Evolutionary conservation across 2,329 filamentous ascomycete species (phyloP), one percentile per base, ranked within the genome.

Genomic region (Pseudopyricularia javanii): DNA sequence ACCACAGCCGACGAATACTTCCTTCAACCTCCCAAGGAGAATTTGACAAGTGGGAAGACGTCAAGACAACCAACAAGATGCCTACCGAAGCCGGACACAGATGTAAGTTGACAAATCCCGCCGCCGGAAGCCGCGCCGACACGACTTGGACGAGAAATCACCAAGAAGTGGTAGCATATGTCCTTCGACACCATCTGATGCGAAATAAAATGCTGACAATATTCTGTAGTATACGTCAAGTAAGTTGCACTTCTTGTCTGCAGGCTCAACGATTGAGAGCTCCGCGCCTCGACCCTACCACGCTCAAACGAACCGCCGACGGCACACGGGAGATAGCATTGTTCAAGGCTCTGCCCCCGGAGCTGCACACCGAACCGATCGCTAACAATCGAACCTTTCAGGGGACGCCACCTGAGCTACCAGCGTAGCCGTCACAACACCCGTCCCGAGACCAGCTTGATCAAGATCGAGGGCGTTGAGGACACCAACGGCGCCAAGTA

Each of bases 381-480:
- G 58, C 61, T 66, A 57, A 64, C 59, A 49, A 45, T 14, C 24
- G 50, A 35, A 43, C 53, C 47, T 60, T n/a, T 59, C 70, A 94
- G 88, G 89, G 91, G 90, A 80, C 91, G 90, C 77, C 91, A 97
- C 85, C 79, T 97, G 78, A 91, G 86, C 78, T 96, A 95, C 82
- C 86, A 95, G 82, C 88, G 91, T 75, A 86, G 86, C 73, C 91
- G 94, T 81, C 87, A 88, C 77, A 86, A 81, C 76, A 90, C 85
- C 71, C 90, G 87, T 80, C 86, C 91, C 66, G 85, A 85, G 76
- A 94, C 88, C 66, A 88, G 88, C 72, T 81, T 97, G 76, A 86
- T 98, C 78, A 93, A 96, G 85, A 95, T 98, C 69, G 91, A 98
- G 82, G 91, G 91, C 74, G 93, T 97, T 67, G 90, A 95, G 68